Evolutionary conservation across 345 rosid genomes (phyloP), one percentile per base, ranked within the genome.

Genomic region (Boechera stricta): DNA sequence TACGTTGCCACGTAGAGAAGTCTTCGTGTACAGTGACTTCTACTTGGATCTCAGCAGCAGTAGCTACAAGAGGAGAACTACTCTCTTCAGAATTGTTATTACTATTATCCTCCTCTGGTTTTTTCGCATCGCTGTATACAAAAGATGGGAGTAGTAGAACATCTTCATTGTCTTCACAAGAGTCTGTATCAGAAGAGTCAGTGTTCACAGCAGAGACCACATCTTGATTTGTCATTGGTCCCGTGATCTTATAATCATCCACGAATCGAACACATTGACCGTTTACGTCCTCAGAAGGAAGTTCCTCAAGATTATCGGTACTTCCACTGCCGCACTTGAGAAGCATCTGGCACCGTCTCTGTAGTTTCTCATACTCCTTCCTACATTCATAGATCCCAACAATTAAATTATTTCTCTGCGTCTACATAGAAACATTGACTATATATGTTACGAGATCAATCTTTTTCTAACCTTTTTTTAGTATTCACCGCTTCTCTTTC

Each of bases 1-100:
- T 93, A 44, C 98, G 90, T 77, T 87, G 97, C 99, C 99, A 93
- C 0, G 92, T 89, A 5, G 88, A 71, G 77, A 89, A 96, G 78
- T 87, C 88, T 83, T 96, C 98, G 7, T 81, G 79, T 28, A 84
- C 67, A 21, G 42, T 9, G 2, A 35, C 60, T 62, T 83, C 69
- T 62, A 83, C 73, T 36, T 49, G 79, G 21, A 73, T 69, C 69
- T 86, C 88, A 57, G 82, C 53, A 69, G 73, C 72, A 6, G 24
- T 15, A 67, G 38, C 31, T 52, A 24, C 56, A 52, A 52, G 42
- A 33, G 79, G 79, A 73, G 91, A 74, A 58, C 12, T 47, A 63
- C 71, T 61, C 61, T 76, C 81, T 63, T 83, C 74, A 41, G 82
- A 73, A 38, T 54, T 45, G 35, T 61, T 42, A 12, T 11, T 71